Percentiles rank a stretch among this genome's conserved stretches.
These are phyloP conservation scores for Candida tallmaniae DNA, from an alignment of 805 yeast genomes.

Conservation along the genomic window DNA sequence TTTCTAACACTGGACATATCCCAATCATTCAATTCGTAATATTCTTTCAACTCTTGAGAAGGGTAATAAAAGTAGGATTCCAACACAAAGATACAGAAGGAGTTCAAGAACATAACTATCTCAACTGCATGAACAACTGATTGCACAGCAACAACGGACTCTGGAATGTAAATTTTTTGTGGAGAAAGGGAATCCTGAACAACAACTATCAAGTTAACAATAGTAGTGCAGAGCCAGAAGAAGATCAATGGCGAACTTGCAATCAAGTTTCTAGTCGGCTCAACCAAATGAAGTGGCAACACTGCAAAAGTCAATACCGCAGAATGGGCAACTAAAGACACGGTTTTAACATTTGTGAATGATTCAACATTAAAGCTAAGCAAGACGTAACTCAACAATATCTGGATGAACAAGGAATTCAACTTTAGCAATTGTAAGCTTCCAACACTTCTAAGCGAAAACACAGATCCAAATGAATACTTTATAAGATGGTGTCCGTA, in stretches of 20 bases:
- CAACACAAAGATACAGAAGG: conserved; percentile 13
- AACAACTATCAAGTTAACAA: conserved; percentile 11
- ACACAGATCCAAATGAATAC: conserved; percentile 16
- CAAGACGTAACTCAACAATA: conserved; percentile 6
- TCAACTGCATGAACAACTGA: conserved; percentile 12
- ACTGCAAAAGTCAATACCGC: conserved; percentile 16
- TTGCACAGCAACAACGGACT: conserved; percentile 3
- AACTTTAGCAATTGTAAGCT: conserved; percentile 14
- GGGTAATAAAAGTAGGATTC: conserved; percentile 18
- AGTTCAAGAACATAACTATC: conserved; percentile 12
- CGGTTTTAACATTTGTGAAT: conserved; percentile 5
- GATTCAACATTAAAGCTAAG: conserved; percentile 8
- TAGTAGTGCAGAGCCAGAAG: conserved; percentile 29
- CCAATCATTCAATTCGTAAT: conserved; percentile 23
- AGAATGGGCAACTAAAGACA: conserved; percentile 6
- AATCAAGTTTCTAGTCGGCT: conserved; percentile 33
- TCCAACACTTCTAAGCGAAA: conserved; percentile 15
- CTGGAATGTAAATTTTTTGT: conserved; percentile 14
- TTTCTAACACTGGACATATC: conserved; percentile 18
- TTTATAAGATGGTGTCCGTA: conserved; percentile 15
- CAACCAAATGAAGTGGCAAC: conserved; percentile 42
- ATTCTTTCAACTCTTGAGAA: conserved; percentile 16
- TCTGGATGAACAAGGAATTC: conserved; percentile 15
- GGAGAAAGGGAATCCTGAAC: conserved; percentile 18
- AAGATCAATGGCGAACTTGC: conserved; percentile 36